These are phyloP conservation scores for Trametes sanguinea DNA, from an alignment of 768 basidiomycete species.

Conservation along the genomic window DNA sequence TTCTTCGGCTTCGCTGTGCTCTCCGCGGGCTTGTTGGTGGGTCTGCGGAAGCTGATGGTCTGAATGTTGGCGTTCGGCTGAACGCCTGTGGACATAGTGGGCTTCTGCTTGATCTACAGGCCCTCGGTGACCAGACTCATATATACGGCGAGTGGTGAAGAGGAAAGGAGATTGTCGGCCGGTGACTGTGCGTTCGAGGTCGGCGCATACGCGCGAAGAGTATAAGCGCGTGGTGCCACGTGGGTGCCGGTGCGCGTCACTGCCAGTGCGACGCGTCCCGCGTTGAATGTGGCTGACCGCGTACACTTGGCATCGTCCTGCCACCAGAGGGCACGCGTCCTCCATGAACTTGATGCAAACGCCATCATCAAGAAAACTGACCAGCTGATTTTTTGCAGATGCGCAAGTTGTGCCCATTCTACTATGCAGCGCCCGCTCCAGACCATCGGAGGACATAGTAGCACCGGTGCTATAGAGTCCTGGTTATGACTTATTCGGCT, in stretches of 20 bases:
- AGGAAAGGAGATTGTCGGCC: neutral
- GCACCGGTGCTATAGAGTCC: too few species aligned
- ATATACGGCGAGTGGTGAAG: neutral
- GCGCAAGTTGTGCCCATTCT: too few species aligned
- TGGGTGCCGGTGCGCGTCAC: conserved; percentile 12
- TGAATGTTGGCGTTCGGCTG: conserved; percentile 30
- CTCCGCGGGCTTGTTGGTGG: conserved; percentile 25
- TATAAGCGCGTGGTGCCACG: conserved; percentile 3
- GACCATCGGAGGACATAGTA: too few species aligned
- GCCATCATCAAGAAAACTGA: too few species aligned
- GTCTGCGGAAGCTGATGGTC: conserved; percentile 38
- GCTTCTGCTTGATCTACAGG: neutral
- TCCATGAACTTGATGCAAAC: neutral
- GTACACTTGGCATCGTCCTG: too few species aligned
- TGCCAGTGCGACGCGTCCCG: conserved; percentile 4
- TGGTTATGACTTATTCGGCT: neutral
- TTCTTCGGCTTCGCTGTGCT: conserved; percentile 23
- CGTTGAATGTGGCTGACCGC: too few species aligned
- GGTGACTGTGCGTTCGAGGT: neutral
- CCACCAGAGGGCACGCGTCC: neutral
- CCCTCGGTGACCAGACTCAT: too few species aligned
- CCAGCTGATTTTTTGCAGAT: too few species aligned
- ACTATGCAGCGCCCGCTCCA: too few species aligned
- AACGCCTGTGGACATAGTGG: conserved; percentile 19
- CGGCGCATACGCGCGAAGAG: too few species aligned